Base-by-base conservation (phyloP, 495 filamentous ascomycete species). In the Hypoxylon subgilvum region DNA sequence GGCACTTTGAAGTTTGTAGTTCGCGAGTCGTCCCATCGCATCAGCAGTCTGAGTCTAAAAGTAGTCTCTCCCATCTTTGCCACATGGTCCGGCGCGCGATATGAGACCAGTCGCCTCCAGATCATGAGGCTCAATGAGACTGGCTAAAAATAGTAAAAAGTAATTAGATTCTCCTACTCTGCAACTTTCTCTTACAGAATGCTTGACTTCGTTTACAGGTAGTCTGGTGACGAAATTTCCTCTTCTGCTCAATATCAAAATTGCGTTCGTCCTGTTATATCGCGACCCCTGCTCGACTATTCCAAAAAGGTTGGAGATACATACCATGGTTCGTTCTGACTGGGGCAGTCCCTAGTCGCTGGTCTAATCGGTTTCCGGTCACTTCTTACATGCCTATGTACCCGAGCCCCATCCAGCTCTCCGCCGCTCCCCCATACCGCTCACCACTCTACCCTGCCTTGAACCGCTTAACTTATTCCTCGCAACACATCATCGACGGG, bases 401-500 rank as follows among this genome's bases (percentile, higher is more conserved):
- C 61, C 55, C 56, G 61, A 56, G 61, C 49, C 51, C 61, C 61
- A 65, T 63, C 65, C 51, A 65, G 54, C 57, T 66, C 64, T 68
- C 67, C 61, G 67, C 48, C 39, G 55, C 59, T 62, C 63, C 60
- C 64, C 64, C 67, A 58, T 63, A 63, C 55, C n/a, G 39, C 56
- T 66, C 57, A 61, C 63, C 57, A 51, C 34, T 56, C 38, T 61
- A 54, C 63, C 63, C 42, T 61, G 52, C 42, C 46, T 41, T 43
- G 19, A 41, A 57, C n/a, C 51, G 47, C 57, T 65, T 57, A 42
- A 65, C 45, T n/a, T 55, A 52, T 62, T 69, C 60, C 59, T 61
- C 59, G 67, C 60, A 69, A 65, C 63, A 70, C 68, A 72, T 76
- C 71, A 72, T 74, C 69, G 65, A 74, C 69, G 71, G 70, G 43